These are phyloP conservation scores for Neurospora intermedia DNA, from an alignment of 495 filamentous ascomycete genomes.

Conservation along the genomic window DNA sequence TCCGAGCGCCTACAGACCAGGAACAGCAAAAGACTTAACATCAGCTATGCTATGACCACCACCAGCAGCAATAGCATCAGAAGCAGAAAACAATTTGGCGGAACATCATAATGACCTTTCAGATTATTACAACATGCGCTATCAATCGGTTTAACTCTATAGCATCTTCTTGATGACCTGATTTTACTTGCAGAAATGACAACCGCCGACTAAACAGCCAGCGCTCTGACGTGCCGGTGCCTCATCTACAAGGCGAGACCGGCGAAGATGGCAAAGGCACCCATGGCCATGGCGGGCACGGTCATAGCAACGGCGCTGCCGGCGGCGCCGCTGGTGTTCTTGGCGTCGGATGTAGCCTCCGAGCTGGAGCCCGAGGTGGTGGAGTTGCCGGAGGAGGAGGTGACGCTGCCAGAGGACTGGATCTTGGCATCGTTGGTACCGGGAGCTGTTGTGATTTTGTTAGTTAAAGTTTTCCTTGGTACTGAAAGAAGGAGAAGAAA, in stretches of 20 bases:
- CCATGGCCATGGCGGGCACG: slow-evolving; percentile 13
- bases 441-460: slow-evolving; percentile 13
- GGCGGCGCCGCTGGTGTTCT: slow-evolving; percentile 9
- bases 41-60: not conserved
- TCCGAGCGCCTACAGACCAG: not conserved
- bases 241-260: slow-evolving; percentile 13
- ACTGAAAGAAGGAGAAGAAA: not conserved
- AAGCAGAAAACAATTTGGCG: not conserved
- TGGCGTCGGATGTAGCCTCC: not conserved
- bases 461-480: not conserved
- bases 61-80: not conserved
- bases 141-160: not conserved
- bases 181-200: not conserved
- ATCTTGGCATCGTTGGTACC: slow-evolving; percentile 4
- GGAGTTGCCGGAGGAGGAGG: not conserved
- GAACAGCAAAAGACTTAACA: not conserved
- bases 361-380: not conserved
- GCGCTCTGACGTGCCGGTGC: not conserved
- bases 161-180: not conserved
- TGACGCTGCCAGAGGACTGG: not conserved
- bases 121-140: not conserved
- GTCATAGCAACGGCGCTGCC: slow-evolving; percentile 1
- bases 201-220: not conserved
- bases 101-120: not conserved
- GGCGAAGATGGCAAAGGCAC: slow-evolving; percentile 17